These are phyloP conservation scores for Pontederia crassipes DNA, from an alignment of 176 grass and related monocot genomes.

Conservation along the genomic window DNA sequence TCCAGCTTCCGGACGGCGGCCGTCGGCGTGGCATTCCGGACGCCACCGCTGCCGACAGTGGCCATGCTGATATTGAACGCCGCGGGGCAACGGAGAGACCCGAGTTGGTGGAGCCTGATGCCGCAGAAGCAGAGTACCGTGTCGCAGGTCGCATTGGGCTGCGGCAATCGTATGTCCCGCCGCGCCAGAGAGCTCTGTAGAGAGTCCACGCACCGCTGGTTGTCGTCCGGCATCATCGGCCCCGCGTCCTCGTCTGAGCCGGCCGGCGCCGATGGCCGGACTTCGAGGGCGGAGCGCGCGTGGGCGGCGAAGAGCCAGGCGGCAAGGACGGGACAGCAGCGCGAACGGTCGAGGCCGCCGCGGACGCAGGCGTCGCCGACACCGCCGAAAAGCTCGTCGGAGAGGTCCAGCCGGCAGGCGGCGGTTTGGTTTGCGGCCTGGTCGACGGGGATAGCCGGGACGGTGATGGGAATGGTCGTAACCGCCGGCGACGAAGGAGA, in stretches of 20 bases:
- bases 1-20: constrained; percentile 62
- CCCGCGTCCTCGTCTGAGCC: constrained; percentile 32
- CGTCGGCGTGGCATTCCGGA: constrained; percentile 81
- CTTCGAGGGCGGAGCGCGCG: constrained; percentile 75
- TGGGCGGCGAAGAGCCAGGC: constrained; percentile 98
- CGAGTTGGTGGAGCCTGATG: constrained; percentile 97
- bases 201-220: constrained; percentile 89
- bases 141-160: constrained; percentile 78
- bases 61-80: constrained; percentile 48
- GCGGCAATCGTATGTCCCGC: constrained; percentile 48
- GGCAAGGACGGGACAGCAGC: constrained; percentile 93
- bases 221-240: constrained; percentile 96
- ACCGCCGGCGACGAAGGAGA: not conserved
- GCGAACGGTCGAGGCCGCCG: constrained; percentile 63
- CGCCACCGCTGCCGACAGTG: not conserved
- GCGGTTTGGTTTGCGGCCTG: constrained; percentile 15
- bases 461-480: constrained; percentile 10
- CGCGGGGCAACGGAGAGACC: constrained; percentile 89
- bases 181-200: constrained; percentile 60
- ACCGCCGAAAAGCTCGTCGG: constrained; percentile 91
- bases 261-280: constrained; percentile 28
- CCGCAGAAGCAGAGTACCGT: constrained; percentile 93
- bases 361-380: constrained; percentile 71
- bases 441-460: constrained; percentile 41
- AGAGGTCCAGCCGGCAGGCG: constrained; percentile 74